phyloP scores from a whole-genome alignment of 2,329 filamentous ascomycete species.

The Exophiala oligosperma region DNA sequence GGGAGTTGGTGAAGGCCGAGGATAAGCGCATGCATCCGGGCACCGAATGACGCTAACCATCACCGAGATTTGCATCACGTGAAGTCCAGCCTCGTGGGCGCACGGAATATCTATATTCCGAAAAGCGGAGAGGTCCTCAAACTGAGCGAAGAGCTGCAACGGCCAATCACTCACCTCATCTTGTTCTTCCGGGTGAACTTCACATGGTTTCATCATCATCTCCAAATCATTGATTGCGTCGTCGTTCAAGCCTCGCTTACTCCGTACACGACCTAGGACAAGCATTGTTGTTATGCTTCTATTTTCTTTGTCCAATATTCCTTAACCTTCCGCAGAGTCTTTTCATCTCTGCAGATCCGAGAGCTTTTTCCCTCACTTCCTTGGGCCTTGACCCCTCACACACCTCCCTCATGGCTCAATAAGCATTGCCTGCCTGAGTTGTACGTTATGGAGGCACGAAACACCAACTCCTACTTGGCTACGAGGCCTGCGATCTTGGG shows the following conservation, averaged over 20 bases:
- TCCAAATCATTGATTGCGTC: too few species aligned
- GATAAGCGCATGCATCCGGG: slow-evolving; percentile 12
- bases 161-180: neutral
- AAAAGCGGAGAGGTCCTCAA: neutral
- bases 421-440: neutral
- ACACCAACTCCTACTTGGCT: slow-evolving; percentile 34
- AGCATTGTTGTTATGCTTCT: too few species aligned
- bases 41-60: neutral
- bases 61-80: slow-evolving; percentile 2
- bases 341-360: too few species aligned
- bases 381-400: neutral
- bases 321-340: too few species aligned
- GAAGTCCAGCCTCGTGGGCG: neutral
- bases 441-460: slow-evolving; percentile 15
- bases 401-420: slow-evolving; percentile 10
- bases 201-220: neutral
- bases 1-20: slow-evolving; percentile 13
- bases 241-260: too few species aligned
- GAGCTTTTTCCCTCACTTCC: too few species aligned
- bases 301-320: too few species aligned
- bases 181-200: neutral
- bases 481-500: slow-evolving; percentile 41
- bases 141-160: neutral
- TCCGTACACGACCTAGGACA: too few species aligned
- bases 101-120: too few species aligned